Conservation (phyloP, 371 early-diverging fungal genomes). For the Rhizomucor pusillus region DNA sequence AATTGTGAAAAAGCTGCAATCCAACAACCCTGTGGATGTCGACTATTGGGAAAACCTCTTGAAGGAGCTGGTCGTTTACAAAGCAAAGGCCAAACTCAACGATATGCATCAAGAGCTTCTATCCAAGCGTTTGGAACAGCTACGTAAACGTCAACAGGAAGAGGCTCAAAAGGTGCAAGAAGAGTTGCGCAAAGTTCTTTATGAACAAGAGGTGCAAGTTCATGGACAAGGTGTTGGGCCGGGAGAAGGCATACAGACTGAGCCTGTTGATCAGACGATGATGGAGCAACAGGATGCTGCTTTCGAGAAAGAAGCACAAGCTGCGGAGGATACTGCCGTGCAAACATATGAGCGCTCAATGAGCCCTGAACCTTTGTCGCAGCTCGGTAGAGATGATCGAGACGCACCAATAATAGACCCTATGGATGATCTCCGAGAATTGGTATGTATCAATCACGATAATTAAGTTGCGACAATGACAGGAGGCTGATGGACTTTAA, state of each 20-base stretch:
- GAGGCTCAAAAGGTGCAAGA: constrained; percentile 71
- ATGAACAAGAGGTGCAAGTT: constrained; percentile 49
- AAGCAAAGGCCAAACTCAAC: constrained; percentile 73
- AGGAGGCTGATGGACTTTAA: background rate
- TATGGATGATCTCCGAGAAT: constrained; percentile 55
- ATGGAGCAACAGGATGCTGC: constrained; percentile 39
- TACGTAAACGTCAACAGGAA: constrained; percentile 59
- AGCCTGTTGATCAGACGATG: constrained; percentile 44
- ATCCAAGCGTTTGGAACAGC: constrained; percentile 66
- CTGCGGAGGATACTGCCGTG: constrained; percentile 12
- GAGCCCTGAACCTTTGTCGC: constrained; percentile 62
- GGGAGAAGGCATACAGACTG: constrained; percentile 42
- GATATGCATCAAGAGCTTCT: constrained; percentile 76
- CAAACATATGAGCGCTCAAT: constrained; percentile 58
- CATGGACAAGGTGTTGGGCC: constrained; percentile 47
- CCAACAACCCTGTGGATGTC: constrained; percentile 78
- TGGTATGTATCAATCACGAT: constrained; percentile 36
- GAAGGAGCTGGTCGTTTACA: constrained; percentile 76
- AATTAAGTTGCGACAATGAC: background rate
- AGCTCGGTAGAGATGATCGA: constrained; percentile 54
- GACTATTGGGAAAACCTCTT: constrained; percentile 94
- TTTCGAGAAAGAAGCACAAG: constrained; percentile 16
- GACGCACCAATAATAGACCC: constrained; percentile 60
- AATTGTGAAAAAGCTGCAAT: constrained; percentile 67
- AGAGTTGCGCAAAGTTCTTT: constrained; percentile 59